Base-by-base conservation (phyloP, 164 flowering plant species). In the Dillenia suffruticosa region DNA sequence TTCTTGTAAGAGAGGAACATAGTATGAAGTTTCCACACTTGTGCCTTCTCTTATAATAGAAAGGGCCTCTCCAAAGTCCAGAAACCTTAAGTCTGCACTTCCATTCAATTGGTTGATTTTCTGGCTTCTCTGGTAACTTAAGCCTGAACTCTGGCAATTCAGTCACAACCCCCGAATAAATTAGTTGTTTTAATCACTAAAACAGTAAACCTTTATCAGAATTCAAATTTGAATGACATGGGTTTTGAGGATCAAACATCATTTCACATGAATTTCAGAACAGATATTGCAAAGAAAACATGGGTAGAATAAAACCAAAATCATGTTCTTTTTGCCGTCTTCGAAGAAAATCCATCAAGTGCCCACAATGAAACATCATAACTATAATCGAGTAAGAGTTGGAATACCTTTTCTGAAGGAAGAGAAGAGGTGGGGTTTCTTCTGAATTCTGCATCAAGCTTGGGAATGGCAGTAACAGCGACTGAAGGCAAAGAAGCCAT, bases 401-500 rank as follows among this genome's bases (percentile, higher is more conserved):
- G 5, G 46, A 4, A 45, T 77, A 84, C 90, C 87, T 82, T 83
- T 13, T 83, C 81, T 9, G 68, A 13, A 0, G 80, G 55, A 57
- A 61, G 70, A 59, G 76, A 72, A 61, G 46, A 9, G 10, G 78
- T 5, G 62, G 78, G 53, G n/a, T 68, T 57, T 61, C 74, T 85
- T 45, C 75, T 75, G 76, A 77, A 57, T 19, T 82, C 85, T 2
- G 68, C 66, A 44, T 85, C 87, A 58, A 80, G 78, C 73, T 76
- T 83, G 75, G 79, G 77, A 49, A 81, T 74, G 78, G 75, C 68
- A 52, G 22, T 72, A 52, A 76, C 72, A 26, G 83, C 78, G 68
- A 82, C 84, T 13, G 85, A 77, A 68, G 91, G 89, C 66, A 85
- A 71, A 68, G 93, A 89, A 49, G 96, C 89, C 96, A 89, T 89